These are phyloP conservation scores for Colletotrichum falcatum DNA, from an alignment of 2,329 filamentous ascomycete genomes.

Conservation along the genomic window DNA sequence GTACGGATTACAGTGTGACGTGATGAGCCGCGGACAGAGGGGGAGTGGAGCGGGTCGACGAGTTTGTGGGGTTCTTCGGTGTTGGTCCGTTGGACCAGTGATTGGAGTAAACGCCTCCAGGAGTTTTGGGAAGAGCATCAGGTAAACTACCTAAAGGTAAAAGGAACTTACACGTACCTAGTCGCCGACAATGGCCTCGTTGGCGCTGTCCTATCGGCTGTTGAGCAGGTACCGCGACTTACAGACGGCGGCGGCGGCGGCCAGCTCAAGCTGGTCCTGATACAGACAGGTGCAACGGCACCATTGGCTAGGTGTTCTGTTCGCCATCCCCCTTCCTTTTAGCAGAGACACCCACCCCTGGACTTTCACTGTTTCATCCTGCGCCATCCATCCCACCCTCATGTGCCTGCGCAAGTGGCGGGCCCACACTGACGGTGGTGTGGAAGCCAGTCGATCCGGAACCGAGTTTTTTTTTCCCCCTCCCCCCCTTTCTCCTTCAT, in stretches of 20 bases:
- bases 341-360: slow-evolving; percentile 34
- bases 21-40: slow-evolving; percentile 22
- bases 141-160: neutral
- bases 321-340: slow-evolving; percentile 24
- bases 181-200: slow-evolving; percentile 20
- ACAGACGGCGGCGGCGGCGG: slow-evolving; percentile 7
- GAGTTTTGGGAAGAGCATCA: neutral
- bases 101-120: slow-evolving; percentile 12
- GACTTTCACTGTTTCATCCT: slow-evolving; percentile 42
- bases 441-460: slow-evolving; percentile 35
- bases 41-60: neutral
- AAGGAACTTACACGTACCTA: no score
- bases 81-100: slow-evolving; percentile 32
- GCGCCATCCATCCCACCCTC: slow-evolving; percentile 38
- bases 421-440: slow-evolving; percentile 34
- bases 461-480: neutral
- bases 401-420: slow-evolving; percentile 42
- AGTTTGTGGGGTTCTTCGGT: slow-evolving; percentile 21
- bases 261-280: neutral
- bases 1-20: slow-evolving; percentile 28
- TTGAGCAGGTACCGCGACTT: slow-evolving; percentile 2
- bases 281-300: slow-evolving; percentile 12
- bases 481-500: neutral
- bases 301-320: slow-evolving; percentile 35
- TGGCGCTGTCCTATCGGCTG: slow-evolving; percentile 6